Conservation (phyloP, 352 stramenopile species). For the Thraustotheca clavata region DNA sequence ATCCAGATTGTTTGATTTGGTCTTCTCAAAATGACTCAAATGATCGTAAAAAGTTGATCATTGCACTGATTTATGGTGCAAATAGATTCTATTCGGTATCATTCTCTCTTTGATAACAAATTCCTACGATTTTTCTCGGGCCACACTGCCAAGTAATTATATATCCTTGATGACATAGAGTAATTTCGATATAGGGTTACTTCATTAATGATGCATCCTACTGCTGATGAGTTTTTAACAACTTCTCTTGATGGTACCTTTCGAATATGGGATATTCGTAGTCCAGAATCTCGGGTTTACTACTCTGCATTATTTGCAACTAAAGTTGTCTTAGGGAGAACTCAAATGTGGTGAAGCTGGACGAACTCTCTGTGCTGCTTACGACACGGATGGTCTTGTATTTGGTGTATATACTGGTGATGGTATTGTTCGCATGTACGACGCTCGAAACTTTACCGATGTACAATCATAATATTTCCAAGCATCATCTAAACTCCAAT, state of each 20-base stretch:
- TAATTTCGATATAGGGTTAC: slow-evolving; percentile 39
- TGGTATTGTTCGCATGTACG: slow-evolving; percentile 82
- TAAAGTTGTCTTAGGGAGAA: slow-evolving; percentile 32
- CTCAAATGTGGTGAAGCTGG: slow-evolving; percentile 29
- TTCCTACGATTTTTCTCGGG: slow-evolving; percentile 83
- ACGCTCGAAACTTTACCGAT: slow-evolving; percentile 81
- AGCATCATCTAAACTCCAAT: neutral
- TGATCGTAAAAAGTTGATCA: slow-evolving; percentile 36
- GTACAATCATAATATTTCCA: slow-evolving; percentile 11
- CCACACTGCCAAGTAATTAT: slow-evolving; percentile 51
- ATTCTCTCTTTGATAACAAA: slow-evolving; percentile 85
- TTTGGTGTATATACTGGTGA: slow-evolving; percentile 83
- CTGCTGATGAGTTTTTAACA: slow-evolving; percentile 75
- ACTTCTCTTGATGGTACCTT: slow-evolving; percentile 68
- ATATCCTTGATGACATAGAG: neutral
- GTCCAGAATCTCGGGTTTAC: slow-evolving; percentile 45
- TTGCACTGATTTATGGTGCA: neutral
- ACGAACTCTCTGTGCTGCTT: slow-evolving; percentile 41
- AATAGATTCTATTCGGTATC: slow-evolving; percentile 74
- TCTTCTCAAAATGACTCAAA: slow-evolving; percentile 64
- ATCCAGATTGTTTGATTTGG: slow-evolving; percentile 80
- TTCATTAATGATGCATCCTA: slow-evolving; percentile 81
- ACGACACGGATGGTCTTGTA: slow-evolving; percentile 77
- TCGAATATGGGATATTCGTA: slow-evolving; percentile 73
- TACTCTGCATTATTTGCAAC: neutral